Conservation (phyloP, 2,329 filamentous ascomycete species). For the Teratosphaeria epicoccoides region DNA sequence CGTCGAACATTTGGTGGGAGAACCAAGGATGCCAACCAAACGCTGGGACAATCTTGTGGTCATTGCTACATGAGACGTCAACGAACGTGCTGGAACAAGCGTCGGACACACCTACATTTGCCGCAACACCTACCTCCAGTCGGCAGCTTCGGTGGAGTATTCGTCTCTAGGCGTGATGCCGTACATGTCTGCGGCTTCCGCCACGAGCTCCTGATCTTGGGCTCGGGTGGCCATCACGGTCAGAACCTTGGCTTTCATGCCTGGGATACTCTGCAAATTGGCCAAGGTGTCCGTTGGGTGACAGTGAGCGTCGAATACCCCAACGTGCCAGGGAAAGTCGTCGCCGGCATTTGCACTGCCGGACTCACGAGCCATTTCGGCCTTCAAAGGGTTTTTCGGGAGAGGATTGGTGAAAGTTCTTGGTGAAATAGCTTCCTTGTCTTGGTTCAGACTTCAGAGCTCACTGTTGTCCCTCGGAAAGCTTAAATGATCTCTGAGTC, state of each 20-base stretch:
- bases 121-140: conserved; percentile 24
- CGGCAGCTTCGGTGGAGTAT: conserved; percentile 4
- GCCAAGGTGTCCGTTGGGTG: conserved; percentile 72
- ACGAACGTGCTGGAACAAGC: neutral
- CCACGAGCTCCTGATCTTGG: conserved; percentile 66
- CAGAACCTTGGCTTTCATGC: conserved; percentile 56
- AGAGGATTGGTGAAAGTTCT: neutral
- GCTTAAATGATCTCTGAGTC: neutral
- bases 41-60: conserved; percentile 51
- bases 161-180: conserved; percentile 32
- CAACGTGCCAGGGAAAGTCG: conserved; percentile 57
- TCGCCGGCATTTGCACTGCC: conserved; percentile 2
- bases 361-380: neutral
- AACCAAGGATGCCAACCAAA: conserved; percentile 90
- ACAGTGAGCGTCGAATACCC: conserved; percentile 70
- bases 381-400: neutral
- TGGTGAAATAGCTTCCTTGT: neutral
- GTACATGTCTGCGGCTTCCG: conserved; percentile 46
- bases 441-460: no score
- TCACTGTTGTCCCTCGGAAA: neutral
- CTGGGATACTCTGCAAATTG: conserved; percentile 45
- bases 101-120: conserved; percentile 8
- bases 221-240: conserved; percentile 68
- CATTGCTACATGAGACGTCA: conserved; percentile 11
- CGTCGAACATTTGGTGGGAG: conserved; percentile 63